Percentiles rank a stretch among this genome's conserved stretches.
phyloP scores from a whole-genome alignment of 116 monocot genomes.

The Iris pallida region DNA sequence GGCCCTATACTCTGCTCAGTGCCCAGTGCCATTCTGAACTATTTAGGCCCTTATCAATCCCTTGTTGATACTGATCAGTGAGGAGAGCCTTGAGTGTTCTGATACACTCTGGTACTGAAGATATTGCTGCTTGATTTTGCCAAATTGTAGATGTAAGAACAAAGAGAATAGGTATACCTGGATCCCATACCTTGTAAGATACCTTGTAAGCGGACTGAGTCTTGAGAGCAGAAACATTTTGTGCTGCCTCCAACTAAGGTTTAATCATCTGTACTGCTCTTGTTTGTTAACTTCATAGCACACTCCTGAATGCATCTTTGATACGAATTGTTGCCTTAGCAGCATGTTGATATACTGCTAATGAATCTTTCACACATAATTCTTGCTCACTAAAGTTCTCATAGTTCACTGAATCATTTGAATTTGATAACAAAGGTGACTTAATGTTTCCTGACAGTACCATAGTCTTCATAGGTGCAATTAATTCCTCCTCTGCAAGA shows the following conservation, averaged over 20 bases:
- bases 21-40: no score
- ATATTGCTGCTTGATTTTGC: no score
- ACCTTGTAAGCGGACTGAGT: no score
- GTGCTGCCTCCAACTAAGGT: conserved; percentile 50
- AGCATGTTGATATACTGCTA: conserved; percentile 84
- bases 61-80: no score
- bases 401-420: conserved; percentile 13
- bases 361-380: conserved; percentile 82
- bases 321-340: conserved; percentile 85
- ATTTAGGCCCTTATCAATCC: no score
- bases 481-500: conserved; percentile 81
- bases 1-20: no score
- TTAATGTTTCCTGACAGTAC: conserved; percentile 49
- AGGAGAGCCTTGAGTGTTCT: no score
- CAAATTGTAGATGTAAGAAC: no score
- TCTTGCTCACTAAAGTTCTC: conserved; percentile 79
- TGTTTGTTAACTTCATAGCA: conserved; percentile 62
- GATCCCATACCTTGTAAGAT: no score
- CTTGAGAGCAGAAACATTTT: conserved; percentile 76
- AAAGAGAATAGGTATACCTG: no score
- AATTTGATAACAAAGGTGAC: conserved; percentile 1
- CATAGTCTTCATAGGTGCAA: conserved; percentile 84
- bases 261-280: conserved; percentile 56
- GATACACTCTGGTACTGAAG: no score
- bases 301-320: conserved; percentile 82